phyloP scores from a whole-genome alignment of 2,329 filamentous ascomycete species.

The Cylindrodendrum hubeiense region DNA sequence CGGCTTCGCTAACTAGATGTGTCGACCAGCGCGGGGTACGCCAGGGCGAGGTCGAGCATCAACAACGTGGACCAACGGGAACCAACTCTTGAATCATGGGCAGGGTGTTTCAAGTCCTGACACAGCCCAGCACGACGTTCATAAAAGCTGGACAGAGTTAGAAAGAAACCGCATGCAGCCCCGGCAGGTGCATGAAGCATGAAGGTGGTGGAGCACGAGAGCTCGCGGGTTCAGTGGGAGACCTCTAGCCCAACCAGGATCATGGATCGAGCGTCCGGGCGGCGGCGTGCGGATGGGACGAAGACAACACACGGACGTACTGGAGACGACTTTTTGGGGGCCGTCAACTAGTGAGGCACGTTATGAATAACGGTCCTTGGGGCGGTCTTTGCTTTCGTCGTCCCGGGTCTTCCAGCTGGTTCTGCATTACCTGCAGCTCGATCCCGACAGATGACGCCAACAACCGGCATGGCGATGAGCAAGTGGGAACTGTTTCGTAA shows the following conservation, averaged over 20 bases:
- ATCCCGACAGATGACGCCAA: conserved; percentile 18
- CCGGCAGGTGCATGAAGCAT: conserved; percentile 32
- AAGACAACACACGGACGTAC: conserved; percentile 14
- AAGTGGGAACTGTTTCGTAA: conserved; percentile 7
- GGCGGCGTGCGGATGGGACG: conserved; percentile 12
- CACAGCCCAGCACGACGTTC: conserved; percentile 19
- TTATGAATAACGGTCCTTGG: conserved; percentile 1
- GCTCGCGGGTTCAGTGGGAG: conserved; percentile 17
- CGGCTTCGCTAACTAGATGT: background rate
- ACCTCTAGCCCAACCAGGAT: conserved; percentile 18
- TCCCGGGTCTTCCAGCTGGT: conserved; percentile 2
- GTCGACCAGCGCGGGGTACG: background rate
- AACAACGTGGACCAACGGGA: conserved; percentile 26
- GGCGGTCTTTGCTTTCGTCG: conserved; percentile 4
- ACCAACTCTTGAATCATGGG: conserved; percentile 20
- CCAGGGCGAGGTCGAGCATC: background rate
- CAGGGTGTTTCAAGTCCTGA: conserved; percentile 30
- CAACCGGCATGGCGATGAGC: conserved; percentile 9
- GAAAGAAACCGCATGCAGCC: conserved; percentile 21
- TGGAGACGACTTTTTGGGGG: background rate
- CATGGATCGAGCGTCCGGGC: conserved; percentile 15
- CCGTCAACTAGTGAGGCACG: background rate
- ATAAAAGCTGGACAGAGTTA: conserved; percentile 25
- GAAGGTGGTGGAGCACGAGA: conserved; percentile 24
- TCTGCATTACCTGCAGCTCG: conserved; percentile 22